Conservation (phyloP, 345 rosid genomes). For the Microcos paniculata region DNA sequence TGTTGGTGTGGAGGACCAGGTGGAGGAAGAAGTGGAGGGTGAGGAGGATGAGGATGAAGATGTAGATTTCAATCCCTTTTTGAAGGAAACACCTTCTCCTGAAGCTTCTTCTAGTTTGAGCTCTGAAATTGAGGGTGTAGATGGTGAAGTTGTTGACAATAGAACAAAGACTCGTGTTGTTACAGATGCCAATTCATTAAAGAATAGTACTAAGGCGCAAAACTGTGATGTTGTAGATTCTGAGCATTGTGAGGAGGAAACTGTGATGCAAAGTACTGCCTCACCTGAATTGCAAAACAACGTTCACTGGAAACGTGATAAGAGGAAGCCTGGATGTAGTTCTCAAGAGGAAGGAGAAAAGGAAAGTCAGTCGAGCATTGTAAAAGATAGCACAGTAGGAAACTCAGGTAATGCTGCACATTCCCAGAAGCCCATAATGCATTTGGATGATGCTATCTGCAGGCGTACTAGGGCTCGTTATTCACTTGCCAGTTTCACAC, state of each 20-base stretch:
- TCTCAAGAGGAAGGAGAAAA: constrained; percentile 23
- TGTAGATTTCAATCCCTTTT: constrained; percentile 78
- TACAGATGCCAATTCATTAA: constrained; percentile 13
- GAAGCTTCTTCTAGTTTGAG: constrained; percentile 89
- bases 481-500: constrained; percentile 81
- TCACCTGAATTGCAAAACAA: constrained; percentile 19
- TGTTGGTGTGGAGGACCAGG: constrained; percentile 41
- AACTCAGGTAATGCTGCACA: constrained; percentile 18
- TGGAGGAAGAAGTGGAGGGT: constrained; percentile 48
- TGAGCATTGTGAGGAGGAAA: constrained; percentile 42
- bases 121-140: constrained; percentile 64
- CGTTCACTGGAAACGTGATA: constrained; percentile 10
- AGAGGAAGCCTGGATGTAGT: constrained; percentile 23
- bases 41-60: constrained; percentile 74
- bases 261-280: constrained; percentile 25
- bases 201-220: constrained; percentile 18
- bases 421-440: constrained; percentile 18
- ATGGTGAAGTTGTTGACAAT: constrained; percentile 34
- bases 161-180: not conserved
- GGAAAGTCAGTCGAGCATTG: constrained; percentile 22
- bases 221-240: constrained; percentile 32
- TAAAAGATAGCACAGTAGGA: constrained; percentile 9
- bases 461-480: constrained; percentile 87
- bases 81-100: constrained; percentile 66
- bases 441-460: constrained; percentile 73